Base-by-base conservation (phyloP, 2,329 filamentous ascomycete genomes). In the Elsinoe fawcettii region DNA sequence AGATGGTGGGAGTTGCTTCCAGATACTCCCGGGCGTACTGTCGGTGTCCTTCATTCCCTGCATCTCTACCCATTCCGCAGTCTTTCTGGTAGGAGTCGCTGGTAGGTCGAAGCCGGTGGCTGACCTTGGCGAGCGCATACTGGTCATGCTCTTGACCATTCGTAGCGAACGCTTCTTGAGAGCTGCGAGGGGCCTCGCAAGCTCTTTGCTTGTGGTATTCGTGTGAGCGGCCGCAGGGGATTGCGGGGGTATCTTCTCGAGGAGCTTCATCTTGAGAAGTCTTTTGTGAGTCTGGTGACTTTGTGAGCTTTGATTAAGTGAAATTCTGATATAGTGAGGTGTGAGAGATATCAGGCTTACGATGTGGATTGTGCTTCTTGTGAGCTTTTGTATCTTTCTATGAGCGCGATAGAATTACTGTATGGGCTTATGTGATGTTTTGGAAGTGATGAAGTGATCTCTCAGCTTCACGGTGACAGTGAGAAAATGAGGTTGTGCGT, bases 191-290 rank as follows among this genome's bases (percentile, higher is more conserved):
- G 41, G 22, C 14, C 25, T 46, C 8, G 41, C 18, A 2, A 9
- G 23, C 23, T 46, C 41, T 46, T 25, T 46, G 41, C 41, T 22
- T 22, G 41, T 25, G 23, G 41, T 22, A 8, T 18, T 25, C 20
- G 23, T 25, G 41, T 9, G 20, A 20, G 41, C 41, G 41, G 41
- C 9, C 12, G 41, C 12, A 25, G 41, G 41, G 20, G 20, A 18
- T 12, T 22, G 23, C 11, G 25, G 41, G 22, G n/a, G 23, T 23
- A 46, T 20, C 41, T 25, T 46, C 18, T 46, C 41, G n/a, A 46
- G 23, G 18, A 46, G 41, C 41, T 46, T 46, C 41, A 46, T 46
- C 41, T 46, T 46, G 41, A 25, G 41, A 46, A 46, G 41, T 23
- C 41, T 46, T 25, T n/a, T 23, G 23, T 27, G 11, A 46, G 8